These are phyloP conservation scores for Lithocarpus polystachyus DNA, from an alignment of 306 rosid species.

Conservation along the genomic window DNA sequence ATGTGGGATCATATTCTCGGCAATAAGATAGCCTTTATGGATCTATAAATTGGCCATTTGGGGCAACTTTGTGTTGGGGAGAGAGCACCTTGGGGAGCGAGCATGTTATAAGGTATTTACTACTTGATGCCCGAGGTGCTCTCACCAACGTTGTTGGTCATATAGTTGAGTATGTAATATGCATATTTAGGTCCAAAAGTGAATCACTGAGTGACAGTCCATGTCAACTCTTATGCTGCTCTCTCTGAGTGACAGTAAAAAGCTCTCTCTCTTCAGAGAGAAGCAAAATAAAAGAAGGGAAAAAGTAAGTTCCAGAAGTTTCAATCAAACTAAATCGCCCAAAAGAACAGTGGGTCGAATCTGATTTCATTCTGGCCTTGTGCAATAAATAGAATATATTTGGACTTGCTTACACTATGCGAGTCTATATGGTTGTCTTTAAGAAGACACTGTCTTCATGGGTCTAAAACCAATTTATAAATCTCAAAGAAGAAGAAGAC, in stretches of 20 bases:
- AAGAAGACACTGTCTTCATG: neutral
- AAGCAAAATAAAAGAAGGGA: neutral
- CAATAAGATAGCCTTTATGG: neutral
- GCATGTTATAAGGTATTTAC: neutral
- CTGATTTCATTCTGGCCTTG: constrained; percentile 7
- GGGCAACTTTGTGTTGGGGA: too few species aligned
- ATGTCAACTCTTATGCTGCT: neutral
- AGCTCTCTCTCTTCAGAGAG: neutral
- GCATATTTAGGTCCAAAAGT: too few species aligned
- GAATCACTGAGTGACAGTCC: neutral
- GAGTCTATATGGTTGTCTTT: neutral
- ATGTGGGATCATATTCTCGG: neutral
- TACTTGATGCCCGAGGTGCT: too few species aligned
- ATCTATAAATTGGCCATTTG: neutral
- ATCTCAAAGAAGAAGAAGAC: neutral
- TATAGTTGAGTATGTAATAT: too few species aligned
- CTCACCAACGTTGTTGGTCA: too few species aligned
- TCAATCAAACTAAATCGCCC: neutral
- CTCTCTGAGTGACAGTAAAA: too few species aligned
- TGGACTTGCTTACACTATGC: neutral
- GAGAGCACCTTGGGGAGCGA: too few species aligned
- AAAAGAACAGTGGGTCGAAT: neutral
- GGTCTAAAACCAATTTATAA: neutral
- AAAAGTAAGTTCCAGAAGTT: neutral
- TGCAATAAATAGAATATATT: neutral